A percentile compares a stretch with the other conserved stretches of the same genome.
phyloP scores from a whole-genome alignment of 2,329 filamentous ascomycete species.

The Ophiostoma triangulosporum region DNA sequence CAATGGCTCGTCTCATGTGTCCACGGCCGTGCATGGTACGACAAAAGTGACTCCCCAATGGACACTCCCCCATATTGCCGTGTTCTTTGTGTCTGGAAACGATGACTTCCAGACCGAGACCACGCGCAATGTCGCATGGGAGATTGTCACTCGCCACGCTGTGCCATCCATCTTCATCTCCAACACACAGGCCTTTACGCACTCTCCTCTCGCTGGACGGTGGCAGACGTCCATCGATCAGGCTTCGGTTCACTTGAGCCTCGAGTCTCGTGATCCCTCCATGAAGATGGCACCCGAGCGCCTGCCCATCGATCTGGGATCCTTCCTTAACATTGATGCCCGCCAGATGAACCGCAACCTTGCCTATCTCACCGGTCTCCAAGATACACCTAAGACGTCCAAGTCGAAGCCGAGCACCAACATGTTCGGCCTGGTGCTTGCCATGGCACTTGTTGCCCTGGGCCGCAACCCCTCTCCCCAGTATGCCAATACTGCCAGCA shows the following conservation, averaged over 20 bases:
- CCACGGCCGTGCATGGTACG: slow-evolving; percentile 23
- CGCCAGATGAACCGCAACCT: slow-evolving; percentile 40
- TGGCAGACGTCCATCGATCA: slow-evolving; percentile 26
- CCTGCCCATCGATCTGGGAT: slow-evolving; percentile 33
- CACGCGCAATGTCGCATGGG: slow-evolving; percentile 29
- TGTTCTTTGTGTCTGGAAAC: slow-evolving; percentile 33
- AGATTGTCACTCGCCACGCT: slow-evolving; percentile 32
- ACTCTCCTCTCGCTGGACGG: slow-evolving; percentile 18
- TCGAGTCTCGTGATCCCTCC: slow-evolving; percentile 28
- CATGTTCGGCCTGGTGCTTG: neutral
- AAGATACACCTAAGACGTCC: slow-evolving; percentile 10
- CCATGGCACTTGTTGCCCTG: neutral
- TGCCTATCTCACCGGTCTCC: slow-evolving; percentile 32
- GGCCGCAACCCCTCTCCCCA: neutral
- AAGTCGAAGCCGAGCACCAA: neutral
- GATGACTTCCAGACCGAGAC: slow-evolving; percentile 25
- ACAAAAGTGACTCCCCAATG: slow-evolving; percentile 27
- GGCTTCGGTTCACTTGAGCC: slow-evolving; percentile 32
- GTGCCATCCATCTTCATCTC: slow-evolving; percentile 36
- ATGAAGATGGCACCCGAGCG: slow-evolving; percentile 25
- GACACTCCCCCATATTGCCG: slow-evolving; percentile 34
- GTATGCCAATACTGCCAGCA: neutral
- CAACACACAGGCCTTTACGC: slow-evolving; percentile 26
- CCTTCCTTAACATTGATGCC: slow-evolving; percentile 36
- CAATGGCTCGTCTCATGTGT: slow-evolving; percentile 24